Evolutionary conservation across 108 stramenopile species (phyloP).

Genomic region (Skeletonema tropicum): DNA sequence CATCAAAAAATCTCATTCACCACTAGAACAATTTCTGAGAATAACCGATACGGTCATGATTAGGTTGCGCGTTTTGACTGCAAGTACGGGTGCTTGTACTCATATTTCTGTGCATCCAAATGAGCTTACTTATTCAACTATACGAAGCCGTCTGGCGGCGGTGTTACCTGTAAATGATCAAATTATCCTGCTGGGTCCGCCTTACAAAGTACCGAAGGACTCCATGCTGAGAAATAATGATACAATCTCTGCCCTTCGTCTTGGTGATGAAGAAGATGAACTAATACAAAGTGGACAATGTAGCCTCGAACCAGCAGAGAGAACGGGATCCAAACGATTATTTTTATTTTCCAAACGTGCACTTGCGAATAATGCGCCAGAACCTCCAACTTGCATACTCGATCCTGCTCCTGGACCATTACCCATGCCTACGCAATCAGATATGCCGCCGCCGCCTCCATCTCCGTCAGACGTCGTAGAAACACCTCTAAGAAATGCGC

Average conservation of each 20-base stretch:
- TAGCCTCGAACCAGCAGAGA: constrained; percentile 72
- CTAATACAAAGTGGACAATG: constrained; percentile 6
- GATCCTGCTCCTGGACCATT: constrained; percentile 65
- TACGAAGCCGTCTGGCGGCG: constrained; percentile 70
- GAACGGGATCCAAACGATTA: constrained; percentile 73
- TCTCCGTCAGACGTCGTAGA: constrained; percentile 28
- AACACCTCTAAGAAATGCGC: constrained; percentile 74
- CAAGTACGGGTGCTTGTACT: constrained; percentile 40
- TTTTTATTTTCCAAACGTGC: constrained; percentile 84
- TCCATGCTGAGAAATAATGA: constrained; percentile 72
- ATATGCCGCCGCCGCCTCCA: constrained; percentile 57
- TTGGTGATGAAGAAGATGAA: constrained; percentile 82
- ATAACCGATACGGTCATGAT: background rate
- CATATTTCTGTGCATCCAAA: constrained; percentile 32
- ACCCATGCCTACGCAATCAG: constrained; percentile 18
- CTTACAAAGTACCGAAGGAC: constrained; percentile 86
- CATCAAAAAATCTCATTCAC: no score
- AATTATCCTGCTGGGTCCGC: constrained; percentile 82
- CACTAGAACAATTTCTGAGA: background rate
- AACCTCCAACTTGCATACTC: constrained; percentile 68
- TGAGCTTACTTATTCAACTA: constrained; percentile 67
- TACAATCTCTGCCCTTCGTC: constrained; percentile 67
- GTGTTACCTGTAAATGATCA: constrained; percentile 77
- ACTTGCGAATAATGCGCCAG: constrained; percentile 74
- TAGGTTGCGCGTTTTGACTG: constrained; percentile 37